Conservation (phyloP, 306 rosid species). For the Quercus engelmannii region DNA sequence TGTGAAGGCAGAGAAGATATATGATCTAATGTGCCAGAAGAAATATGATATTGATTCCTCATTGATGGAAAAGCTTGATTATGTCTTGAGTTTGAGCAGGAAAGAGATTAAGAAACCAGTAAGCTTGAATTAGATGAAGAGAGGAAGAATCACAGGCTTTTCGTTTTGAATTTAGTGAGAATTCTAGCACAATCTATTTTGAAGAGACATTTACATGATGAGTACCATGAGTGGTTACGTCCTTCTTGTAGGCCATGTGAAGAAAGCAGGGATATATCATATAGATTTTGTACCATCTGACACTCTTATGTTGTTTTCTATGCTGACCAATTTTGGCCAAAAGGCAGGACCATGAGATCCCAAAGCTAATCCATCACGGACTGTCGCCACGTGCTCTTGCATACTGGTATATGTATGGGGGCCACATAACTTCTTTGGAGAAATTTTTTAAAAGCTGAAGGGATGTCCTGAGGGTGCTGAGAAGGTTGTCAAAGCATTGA, state of each 20-base stretch:
- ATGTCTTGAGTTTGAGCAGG: constrained; percentile 68
- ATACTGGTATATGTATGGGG: constrained; percentile 92
- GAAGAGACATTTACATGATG: no score
- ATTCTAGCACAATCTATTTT: no score
- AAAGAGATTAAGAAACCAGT: constrained; percentile 32
- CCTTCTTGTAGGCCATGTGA: no score
- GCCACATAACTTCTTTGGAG: constrained; percentile 54
- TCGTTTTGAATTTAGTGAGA: constrained; percentile 58
- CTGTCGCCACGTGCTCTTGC: constrained; percentile 84
- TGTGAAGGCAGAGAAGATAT: constrained; percentile 70
- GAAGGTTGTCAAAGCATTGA: constrained; percentile 59
- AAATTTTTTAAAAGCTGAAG: constrained; percentile 69
- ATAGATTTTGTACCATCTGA: no score
- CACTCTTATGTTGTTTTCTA: constrained; percentile 73
- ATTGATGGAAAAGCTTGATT: constrained; percentile 68
- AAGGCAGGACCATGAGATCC: constrained; percentile 57
- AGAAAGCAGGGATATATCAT: no score
- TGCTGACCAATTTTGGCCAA: constrained; percentile 89
- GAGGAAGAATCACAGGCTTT: constrained; percentile 61
- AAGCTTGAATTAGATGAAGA: constrained; percentile 58
- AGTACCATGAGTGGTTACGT: no score
- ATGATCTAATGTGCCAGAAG: constrained; percentile 71
- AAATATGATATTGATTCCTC: constrained; percentile 62
- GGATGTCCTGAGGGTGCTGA: constrained; percentile 74
- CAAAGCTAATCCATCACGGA: constrained; percentile 80